phyloP scores from a whole-genome alignment of 495 filamentous ascomycete species.

The Tuber borchii region DNA sequence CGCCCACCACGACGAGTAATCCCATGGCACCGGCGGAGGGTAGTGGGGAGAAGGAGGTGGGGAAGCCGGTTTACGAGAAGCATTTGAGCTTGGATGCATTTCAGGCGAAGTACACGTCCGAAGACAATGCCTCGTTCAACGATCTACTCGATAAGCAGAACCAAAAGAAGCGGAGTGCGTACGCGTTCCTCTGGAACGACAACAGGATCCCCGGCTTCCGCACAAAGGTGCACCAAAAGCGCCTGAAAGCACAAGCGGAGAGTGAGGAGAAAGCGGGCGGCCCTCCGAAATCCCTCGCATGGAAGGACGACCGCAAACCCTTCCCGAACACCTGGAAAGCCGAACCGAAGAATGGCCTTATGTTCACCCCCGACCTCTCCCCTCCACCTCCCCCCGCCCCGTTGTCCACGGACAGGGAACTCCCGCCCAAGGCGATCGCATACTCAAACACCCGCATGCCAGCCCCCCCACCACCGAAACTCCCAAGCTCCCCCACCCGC shows the following conservation, averaged over 20 bases:
- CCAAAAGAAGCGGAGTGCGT: slow-evolving; percentile 67
- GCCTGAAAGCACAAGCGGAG: slow-evolving; percentile 43
- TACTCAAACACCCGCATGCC: slow-evolving; percentile 78
- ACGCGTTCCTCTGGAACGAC: slow-evolving; percentile 77
- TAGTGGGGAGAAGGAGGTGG: neutral
- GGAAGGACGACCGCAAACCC: slow-evolving; percentile 62
- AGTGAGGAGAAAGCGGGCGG: slow-evolving; percentile 43
- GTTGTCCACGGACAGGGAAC: slow-evolving; percentile 24
- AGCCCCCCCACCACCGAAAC: slow-evolving; percentile 41
- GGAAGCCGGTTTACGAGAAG: slow-evolving; percentile 60
- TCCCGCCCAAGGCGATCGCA: slow-evolving; percentile 64
- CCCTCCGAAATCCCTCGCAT: slow-evolving; percentile 46
- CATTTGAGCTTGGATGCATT: slow-evolving; percentile 77
- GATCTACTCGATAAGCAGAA: slow-evolving; percentile 88
- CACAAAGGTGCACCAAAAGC: slow-evolving; percentile 71
- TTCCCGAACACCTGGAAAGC: slow-evolving; percentile 70
- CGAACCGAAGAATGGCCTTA: slow-evolving; percentile 70
- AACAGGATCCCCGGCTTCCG: slow-evolving; percentile 85
- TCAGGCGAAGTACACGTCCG: slow-evolving; percentile 87
- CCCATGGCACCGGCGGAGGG: slow-evolving; percentile 15
- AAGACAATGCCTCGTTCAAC: slow-evolving; percentile 96
- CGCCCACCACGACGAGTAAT: slow-evolving; percentile 17
- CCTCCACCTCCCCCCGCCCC: slow-evolving; percentile 18
- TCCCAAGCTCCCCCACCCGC: slow-evolving; percentile 72
- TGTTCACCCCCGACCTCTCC: slow-evolving; percentile 68